Base-by-base conservation (phyloP, 1,139 yeast species). In the Magnusiomyces fungicola region DNA sequence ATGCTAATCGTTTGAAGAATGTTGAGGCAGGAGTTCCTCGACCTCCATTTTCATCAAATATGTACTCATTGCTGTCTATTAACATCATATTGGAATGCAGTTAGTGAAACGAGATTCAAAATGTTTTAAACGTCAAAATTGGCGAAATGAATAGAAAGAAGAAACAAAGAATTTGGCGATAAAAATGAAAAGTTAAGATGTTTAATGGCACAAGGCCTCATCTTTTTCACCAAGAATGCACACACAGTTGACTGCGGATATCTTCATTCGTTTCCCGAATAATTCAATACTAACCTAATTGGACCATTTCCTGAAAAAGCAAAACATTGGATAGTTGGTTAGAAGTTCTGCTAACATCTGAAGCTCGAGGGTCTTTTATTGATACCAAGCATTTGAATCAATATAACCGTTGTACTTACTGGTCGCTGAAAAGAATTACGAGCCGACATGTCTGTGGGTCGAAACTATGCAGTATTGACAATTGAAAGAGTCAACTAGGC, bases 1-100 rank as follows among this genome's bases (percentile, higher is more conserved):
- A 62, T 22, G 81, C 74, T 33, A 78, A 61, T 45, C 80, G 73
- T 62, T 72, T 76, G 48, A 81, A 69, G 55, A 81, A 79, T 9
- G 83, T 74, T 51, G 81, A 72, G 32, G 81, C 71, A 40, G 81
- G 75, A 52, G 79, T 79, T 3, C 87, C 87, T 49, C 74, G 72
- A 5, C 87, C 87, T 29, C 87, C 89, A 48, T 75, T 73, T 58
- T 80, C 86, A 33, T 82, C 83, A 57, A 81, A 81, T 36, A 80
- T 69, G 60, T 80, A 81, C 63, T 81, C 89, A 56, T 78, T 79
- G 42, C 66, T 68, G 53, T 69, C 72, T 55, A n/a, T 32, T 32
- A n/a, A n/a, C 24, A 16, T 10, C 10, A 21, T 12, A 24, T 21
- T 27, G 21, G 30, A 22, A n/a, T n/a, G n/a, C n/a, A n/a, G n/a